Evolutionary conservation across 164 flowering plant genomes (phyloP).

Genomic region (Protea cynaroides): DNA sequence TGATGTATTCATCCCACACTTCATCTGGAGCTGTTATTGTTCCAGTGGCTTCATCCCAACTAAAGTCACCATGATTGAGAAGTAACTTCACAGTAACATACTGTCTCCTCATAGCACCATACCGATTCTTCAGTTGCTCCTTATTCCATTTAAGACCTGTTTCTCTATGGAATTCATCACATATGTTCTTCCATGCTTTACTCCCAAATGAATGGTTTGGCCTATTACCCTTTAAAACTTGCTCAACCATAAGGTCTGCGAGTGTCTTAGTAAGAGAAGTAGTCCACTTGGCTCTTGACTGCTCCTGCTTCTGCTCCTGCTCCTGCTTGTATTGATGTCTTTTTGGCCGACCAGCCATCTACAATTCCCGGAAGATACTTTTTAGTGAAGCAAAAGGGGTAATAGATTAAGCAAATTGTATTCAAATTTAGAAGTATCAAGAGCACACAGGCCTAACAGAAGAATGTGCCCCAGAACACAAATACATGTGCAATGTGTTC

Average conservation of each 20-base stretch:
- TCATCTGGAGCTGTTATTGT: constrained; percentile 8
- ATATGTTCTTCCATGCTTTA: constrained; percentile 17
- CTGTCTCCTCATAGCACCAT: constrained; percentile 14
- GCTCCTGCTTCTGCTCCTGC: constrained; percentile 11
- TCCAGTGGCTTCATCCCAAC: constrained; percentile 10
- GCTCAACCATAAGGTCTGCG: constrained; percentile 16
- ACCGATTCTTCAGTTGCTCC: constrained; percentile 21
- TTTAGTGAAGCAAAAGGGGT: not conserved
- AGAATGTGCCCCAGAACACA: too few species aligned
- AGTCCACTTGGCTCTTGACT: constrained; percentile 20
- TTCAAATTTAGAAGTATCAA: too few species aligned
- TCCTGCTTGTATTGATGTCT: constrained; percentile 12
- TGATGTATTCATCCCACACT: constrained; percentile 10
- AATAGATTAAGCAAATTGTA: too few species aligned
- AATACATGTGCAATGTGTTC: too few species aligned
- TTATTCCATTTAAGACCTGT: constrained; percentile 16
- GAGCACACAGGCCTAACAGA: too few species aligned
- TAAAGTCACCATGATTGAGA: constrained; percentile 10
- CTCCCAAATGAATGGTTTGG: constrained; percentile 9
- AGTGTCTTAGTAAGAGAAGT: constrained; percentile 13
- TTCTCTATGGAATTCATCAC: constrained; percentile 15
- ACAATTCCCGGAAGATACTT: not conserved
- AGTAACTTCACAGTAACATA: constrained; percentile 12
- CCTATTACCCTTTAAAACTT: constrained; percentile 13
- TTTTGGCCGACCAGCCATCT: constrained; percentile 11